A percentile compares a stretch with the other conserved stretches of the same genome.
These are phyloP conservation scores for Trichoderma koningii DNA, from an alignment of 2,329 filamentous ascomycete species.

Conservation along the genomic window DNA sequence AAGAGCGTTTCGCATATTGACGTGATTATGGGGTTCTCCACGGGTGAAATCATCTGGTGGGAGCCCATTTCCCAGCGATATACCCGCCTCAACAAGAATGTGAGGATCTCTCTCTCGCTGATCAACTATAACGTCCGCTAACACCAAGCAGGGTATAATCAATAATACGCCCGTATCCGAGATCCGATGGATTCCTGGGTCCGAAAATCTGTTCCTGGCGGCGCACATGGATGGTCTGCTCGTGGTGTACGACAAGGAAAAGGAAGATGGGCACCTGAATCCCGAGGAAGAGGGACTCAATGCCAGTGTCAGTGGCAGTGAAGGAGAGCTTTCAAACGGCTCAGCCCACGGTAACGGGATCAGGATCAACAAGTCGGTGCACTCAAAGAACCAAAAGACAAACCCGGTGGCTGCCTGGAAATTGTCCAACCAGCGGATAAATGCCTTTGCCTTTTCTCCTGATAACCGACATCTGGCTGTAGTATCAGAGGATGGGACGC, in stretches of 20 bases:
- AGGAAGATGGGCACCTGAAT: slow-evolving; percentile 79
- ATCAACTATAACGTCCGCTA: neutral
- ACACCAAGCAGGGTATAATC: slow-evolving; percentile 67
- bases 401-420: slow-evolving; percentile 96
- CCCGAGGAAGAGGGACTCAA: slow-evolving; percentile 67
- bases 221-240: slow-evolving; percentile 89
- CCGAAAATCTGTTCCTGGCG: slow-evolving; percentile 89
- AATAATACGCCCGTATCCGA: slow-evolving; percentile 82
- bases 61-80: slow-evolving; percentile 97
- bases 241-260: slow-evolving; percentile 96
- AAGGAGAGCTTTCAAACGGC: slow-evolving; percentile 42
- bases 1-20: slow-evolving; percentile 82
- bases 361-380: slow-evolving; percentile 84
- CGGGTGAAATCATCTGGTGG: slow-evolving; percentile 97
- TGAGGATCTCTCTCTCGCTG: slow-evolving; percentile 39
- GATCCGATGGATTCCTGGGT: slow-evolving; percentile 91
- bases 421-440: slow-evolving; percentile 85
- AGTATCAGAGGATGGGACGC: slow-evolving; percentile 85
- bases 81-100: slow-evolving; percentile 93
- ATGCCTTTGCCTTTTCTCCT: slow-evolving; percentile 89
- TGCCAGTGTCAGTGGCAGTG: slow-evolving; percentile 69
- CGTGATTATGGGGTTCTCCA: slow-evolving; percentile 92
- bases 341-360: slow-evolving; percentile 51
- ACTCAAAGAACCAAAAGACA: slow-evolving; percentile 88
- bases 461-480: slow-evolving; percentile 85